phyloP scores from a whole-genome alignment of 208 protist species.

The Trypanosoma rangeli region DNA sequence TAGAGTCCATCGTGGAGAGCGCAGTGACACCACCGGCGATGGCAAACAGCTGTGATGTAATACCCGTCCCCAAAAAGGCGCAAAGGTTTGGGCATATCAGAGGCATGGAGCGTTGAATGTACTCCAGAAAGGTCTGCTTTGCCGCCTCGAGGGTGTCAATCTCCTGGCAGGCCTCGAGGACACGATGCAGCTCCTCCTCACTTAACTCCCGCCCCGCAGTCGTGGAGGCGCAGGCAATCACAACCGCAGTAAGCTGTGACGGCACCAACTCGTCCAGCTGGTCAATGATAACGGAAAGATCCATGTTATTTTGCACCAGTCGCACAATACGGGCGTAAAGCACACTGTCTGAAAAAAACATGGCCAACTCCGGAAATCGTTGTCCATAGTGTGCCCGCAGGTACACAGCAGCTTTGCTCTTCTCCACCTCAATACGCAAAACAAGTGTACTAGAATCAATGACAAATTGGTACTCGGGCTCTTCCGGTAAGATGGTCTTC shows the following conservation, averaged over 20 bases:
- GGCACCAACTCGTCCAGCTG: conserved; percentile 81
- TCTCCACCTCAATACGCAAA: conserved; percentile 88
- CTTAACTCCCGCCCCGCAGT: conserved; percentile 71
- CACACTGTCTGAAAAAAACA: conserved; percentile 88
- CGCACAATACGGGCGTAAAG: conserved; percentile 85
- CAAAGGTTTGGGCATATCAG: conserved; percentile 92
- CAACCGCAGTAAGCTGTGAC: conserved; percentile 81
- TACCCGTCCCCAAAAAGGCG: conserved; percentile 87
- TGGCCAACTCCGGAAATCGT: conserved; percentile 88
- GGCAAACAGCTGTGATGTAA: conserved; percentile 92
- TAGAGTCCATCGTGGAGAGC: conserved; percentile 71
- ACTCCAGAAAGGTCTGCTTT: conserved; percentile 92
- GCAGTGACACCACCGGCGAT: conserved; percentile 72
- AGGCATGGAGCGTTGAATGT: conserved; percentile 91
- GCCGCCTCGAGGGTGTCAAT: conserved; percentile 90
- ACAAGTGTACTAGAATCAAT: conserved; percentile 88
- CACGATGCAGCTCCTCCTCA: conserved; percentile 55
- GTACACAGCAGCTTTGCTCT: conserved; percentile 85
- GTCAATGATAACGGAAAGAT: conserved; percentile 62
- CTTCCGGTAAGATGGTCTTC: conserved; percentile 79
- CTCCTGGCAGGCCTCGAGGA: conserved; percentile 85
- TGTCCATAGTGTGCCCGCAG: conserved; percentile 85
- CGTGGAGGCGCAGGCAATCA: conserved; percentile 88
- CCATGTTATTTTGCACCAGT: conserved; percentile 81
- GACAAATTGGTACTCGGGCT: conserved; percentile 89